These are phyloP conservation scores for Lipomyces starkeyi DNA, from an alignment of 805 yeast genomes.

Conservation along the genomic window DNA sequence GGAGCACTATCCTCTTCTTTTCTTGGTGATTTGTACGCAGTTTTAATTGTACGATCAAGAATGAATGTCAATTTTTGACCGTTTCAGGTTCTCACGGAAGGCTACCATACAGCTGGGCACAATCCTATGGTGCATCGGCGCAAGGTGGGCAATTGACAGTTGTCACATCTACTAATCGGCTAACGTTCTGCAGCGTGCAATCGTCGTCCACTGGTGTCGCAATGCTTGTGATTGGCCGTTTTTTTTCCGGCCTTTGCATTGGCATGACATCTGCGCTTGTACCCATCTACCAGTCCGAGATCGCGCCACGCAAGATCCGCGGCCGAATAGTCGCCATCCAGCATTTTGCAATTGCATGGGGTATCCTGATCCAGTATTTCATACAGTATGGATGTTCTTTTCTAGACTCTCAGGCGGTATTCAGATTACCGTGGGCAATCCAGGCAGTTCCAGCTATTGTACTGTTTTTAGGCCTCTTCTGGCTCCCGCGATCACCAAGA, in stretches of 20 bases:
- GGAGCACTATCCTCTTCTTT: neutral
- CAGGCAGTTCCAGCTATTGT: conserved; percentile 75
- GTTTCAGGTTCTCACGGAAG: neutral
- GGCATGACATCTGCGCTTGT: conserved; percentile 82
- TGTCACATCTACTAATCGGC: neutral
- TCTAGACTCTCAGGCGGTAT: conserved; percentile 76
- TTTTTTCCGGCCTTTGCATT: conserved; percentile 80
- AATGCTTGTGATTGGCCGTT: conserved; percentile 62
- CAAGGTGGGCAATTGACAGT: neutral
- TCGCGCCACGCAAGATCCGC: conserved; percentile 80
- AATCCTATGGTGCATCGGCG: conserved; percentile 1
- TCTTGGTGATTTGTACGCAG: conserved; percentile 3
- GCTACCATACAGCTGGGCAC: neutral
- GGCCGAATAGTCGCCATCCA: conserved; percentile 85
- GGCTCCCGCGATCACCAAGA: conserved; percentile 86
- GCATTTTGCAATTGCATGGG: conserved; percentile 65
- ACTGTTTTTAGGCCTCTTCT: conserved; percentile 71
- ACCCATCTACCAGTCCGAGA: conserved; percentile 87
- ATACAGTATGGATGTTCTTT: conserved; percentile 49
- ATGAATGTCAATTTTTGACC: neutral
- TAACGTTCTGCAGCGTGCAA: neutral
- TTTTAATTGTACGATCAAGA: neutral
- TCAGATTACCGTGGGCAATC: conserved; percentile 48
- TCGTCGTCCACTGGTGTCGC: neutral
- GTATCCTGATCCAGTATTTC: neutral